Conservation (phyloP, 2,329 filamentous ascomycete species). For the Epichloe festucae region DNA sequence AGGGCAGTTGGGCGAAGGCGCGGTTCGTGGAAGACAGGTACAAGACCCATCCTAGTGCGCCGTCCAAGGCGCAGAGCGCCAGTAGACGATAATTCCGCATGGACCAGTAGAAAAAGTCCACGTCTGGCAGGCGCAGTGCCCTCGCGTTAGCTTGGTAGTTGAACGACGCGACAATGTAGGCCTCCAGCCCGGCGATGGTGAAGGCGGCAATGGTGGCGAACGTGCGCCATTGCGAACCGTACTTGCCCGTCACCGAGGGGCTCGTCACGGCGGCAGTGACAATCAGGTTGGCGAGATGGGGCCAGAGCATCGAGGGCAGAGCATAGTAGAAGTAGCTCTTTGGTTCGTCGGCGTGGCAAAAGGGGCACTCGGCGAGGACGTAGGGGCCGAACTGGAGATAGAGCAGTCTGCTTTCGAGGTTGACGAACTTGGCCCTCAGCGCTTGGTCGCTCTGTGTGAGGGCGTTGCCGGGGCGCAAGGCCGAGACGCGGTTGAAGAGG, state of each 20-base stretch:
- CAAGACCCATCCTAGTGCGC: slow-evolving; percentile 47
- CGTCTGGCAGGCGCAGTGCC: slow-evolving; percentile 46
- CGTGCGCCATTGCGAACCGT: slow-evolving; percentile 55
- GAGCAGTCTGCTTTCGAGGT: slow-evolving; percentile 58
- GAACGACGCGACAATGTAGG: slow-evolving; percentile 53
- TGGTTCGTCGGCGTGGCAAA: slow-evolving; percentile 62
- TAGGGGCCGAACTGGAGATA: slow-evolving; percentile 76
- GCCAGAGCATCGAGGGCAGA: slow-evolving; percentile 55
- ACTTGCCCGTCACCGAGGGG: slow-evolving; percentile 46
- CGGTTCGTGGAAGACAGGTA: slow-evolving; percentile 72
- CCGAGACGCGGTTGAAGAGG: slow-evolving; percentile 62
- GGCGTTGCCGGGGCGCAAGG: slow-evolving; percentile 32
- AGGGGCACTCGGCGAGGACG: slow-evolving; percentile 62
- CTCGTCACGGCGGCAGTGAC: slow-evolving; percentile 64
- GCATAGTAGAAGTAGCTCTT: slow-evolving; percentile 69
- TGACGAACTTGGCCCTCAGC: slow-evolving; percentile 56
- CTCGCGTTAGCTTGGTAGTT: slow-evolving; percentile 51
- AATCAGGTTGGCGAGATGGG: slow-evolving; percentile 70
- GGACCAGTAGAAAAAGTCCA: slow-evolving; percentile 62
- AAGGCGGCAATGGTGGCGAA: slow-evolving; percentile 52
- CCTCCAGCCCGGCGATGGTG: slow-evolving; percentile 47
- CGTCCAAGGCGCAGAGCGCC: slow-evolving; percentile 52
- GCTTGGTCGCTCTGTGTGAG: slow-evolving; percentile 49
- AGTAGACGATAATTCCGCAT: slow-evolving; percentile 50
- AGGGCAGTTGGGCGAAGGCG: slow-evolving; percentile 52